Base-by-base conservation (phyloP, 176 grass and related monocot genomes). In the Juncus effusus region DNA sequence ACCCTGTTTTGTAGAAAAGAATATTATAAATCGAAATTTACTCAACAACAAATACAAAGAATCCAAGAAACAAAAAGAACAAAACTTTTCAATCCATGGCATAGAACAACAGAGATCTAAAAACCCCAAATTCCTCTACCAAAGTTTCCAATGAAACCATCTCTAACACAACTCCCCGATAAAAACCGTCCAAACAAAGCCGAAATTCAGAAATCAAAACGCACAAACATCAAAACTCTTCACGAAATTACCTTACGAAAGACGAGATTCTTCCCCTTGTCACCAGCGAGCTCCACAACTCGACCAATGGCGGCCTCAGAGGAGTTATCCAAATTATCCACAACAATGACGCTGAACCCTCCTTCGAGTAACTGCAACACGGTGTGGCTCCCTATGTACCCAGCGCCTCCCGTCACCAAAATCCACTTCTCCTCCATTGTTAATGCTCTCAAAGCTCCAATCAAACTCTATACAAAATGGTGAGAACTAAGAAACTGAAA, bases 311-410 rank as follows among this genome's bases (percentile, higher is more conserved):
- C 60, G 13, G 40, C 37, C 44, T 89, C 62, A 36, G 88, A 99
- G 10, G 94, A 90, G 85, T 99, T 99, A 78, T 99, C 88, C 75
- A 99, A 81, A 68, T 69, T 93, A 81, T 99, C 94, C 64, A 99
- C 15, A 56, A 89, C 83, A 14, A 92, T 72, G n/a, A 81, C 83
- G 77, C 75, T 82, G 79, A 89, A 99, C 36, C 85, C 85, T 44
- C 79, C 77, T 3, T 76, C 69, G 3, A 99, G 85, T 0, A 99
- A 82, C 80, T 86, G 94, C 54, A 99, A 83, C 70, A 87, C 94
- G 1, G 94, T 89, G 81, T 99, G 94, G 85, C 88, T 99, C 51
- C 88, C 94, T 77, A 99, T 99, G 94, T 99, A 99, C 0, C 94
- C 94, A 5, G 94, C 88, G 59, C 94, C 94, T 16, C 94, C 94